phyloP scores from a whole-genome alignment of 2,329 filamentous ascomycete genomes.

The Colletotrichum tropicicola region DNA sequence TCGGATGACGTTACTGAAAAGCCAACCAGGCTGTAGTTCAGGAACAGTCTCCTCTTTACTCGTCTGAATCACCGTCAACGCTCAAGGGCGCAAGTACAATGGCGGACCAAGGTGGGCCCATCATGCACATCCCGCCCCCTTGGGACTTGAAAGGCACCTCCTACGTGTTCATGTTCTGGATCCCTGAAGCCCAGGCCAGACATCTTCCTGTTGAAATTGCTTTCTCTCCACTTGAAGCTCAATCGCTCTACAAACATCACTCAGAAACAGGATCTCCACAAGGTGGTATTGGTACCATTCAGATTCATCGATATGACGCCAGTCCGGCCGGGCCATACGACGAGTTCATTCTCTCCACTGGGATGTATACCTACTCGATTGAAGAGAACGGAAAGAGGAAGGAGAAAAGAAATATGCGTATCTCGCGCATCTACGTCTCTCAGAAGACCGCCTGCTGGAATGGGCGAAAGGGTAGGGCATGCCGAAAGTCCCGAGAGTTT shows the following conservation, averaged over 20 bases:
- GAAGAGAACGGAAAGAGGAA: slow-evolving; percentile 40
- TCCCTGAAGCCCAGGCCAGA: slow-evolving; percentile 36
- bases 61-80: no score
- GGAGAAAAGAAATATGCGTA: slow-evolving; percentile 46
- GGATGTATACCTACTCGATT: slow-evolving; percentile 51
- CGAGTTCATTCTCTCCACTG: slow-evolving; percentile 58
- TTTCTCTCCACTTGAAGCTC: slow-evolving; percentile 56
- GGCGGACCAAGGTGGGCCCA: not conserved
- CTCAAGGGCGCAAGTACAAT: no score
- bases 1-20: no score
- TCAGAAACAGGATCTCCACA: slow-evolving; percentile 45
- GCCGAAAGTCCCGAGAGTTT: no score
- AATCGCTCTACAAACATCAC: slow-evolving; percentile 45
- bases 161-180: slow-evolving; percentile 53
- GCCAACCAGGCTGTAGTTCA: no score
- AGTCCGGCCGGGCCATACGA: slow-evolving; percentile 63
- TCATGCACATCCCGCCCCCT: slow-evolving; percentile 34
- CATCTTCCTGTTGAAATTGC: slow-evolving; percentile 43
- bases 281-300: slow-evolving; percentile 57
- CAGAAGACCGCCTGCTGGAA: slow-evolving; percentile 61
- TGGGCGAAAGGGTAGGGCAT: slow-evolving; percentile 52
- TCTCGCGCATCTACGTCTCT: slow-evolving; percentile 64
- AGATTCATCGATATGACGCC: slow-evolving; percentile 58
- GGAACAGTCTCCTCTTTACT: no score
- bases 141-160: slow-evolving; percentile 55